phyloP scores from a whole-genome alignment of 1,284 basidiomycete species.

The Phellinidium pouzarii region DNA sequence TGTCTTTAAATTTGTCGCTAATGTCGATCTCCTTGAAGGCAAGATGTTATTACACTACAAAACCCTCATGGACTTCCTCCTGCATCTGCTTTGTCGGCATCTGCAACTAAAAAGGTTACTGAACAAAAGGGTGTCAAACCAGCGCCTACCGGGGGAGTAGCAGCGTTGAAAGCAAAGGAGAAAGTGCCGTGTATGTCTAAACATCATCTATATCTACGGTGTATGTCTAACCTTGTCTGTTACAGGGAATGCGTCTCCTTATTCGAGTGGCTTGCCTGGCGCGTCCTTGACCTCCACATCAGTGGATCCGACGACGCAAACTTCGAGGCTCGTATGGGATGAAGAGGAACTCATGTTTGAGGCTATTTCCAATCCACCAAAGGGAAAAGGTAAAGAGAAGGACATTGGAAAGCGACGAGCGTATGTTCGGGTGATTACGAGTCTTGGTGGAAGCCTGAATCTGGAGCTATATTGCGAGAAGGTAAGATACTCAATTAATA shows the following conservation, averaged over 20 bases:
- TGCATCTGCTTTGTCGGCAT: constrained; percentile 39
- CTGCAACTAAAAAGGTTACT: constrained; percentile 26
- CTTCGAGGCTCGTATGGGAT: constrained; percentile 83
- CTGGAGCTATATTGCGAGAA: constrained; percentile 90
- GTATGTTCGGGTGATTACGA: constrained; percentile 88
- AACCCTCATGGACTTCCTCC: constrained; percentile 72
- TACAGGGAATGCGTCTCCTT: constrained; percentile 85
- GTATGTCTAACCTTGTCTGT: constrained; percentile 7
- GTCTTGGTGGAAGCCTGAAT: constrained; percentile 82
- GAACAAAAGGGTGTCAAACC: constrained; percentile 33
- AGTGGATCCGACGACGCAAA: constrained; percentile 71
- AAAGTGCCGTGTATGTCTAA: constrained; percentile 53
- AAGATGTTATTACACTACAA: constrained; percentile 89
- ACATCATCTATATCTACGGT: neutral
- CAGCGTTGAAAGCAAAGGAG: constrained; percentile 47
- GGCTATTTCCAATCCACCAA: constrained; percentile 68
- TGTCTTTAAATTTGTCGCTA: neutral
- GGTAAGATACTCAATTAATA: constrained; percentile 38
- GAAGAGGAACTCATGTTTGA: constrained; percentile 96
- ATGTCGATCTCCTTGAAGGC: constrained; percentile 35
- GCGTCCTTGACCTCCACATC: constrained; percentile 93
- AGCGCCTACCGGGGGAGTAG: constrained; percentile 25
- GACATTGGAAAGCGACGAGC: constrained; percentile 84
- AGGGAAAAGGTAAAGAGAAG: constrained; percentile 86
- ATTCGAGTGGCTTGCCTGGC: constrained; percentile 84